These are phyloP conservation scores for Orbilia oligospora DNA, from an alignment of 2,329 filamentous ascomycete genomes.

Conservation along the genomic window DNA sequence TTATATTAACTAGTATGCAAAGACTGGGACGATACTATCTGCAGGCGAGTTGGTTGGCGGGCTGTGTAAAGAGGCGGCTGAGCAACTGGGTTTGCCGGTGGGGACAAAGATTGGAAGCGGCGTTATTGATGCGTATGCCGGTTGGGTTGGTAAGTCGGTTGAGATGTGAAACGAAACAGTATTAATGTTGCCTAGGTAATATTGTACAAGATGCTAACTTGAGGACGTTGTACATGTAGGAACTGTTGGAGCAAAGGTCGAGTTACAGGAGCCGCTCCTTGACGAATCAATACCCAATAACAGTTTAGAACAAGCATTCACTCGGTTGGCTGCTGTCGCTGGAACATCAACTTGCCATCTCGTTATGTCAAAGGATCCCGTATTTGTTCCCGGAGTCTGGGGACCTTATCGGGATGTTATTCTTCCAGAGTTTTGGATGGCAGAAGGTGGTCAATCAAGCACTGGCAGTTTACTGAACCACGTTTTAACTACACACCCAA, in stretches of 20 bases:
- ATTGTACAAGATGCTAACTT: not conserved
- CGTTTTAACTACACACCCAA: conserved; percentile 94
- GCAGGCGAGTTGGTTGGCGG: conserved; percentile 91
- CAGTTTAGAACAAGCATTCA: conserved; percentile 92
- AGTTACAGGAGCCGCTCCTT: conserved; percentile 78
- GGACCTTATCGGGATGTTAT: conserved; percentile 96
- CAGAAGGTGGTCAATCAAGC: conserved; percentile 95
- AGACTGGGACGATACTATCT: conserved; percentile 93
- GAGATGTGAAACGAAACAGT: not conserved
- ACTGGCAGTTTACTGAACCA: conserved; percentile 95
- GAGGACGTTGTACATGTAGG: conserved; percentile 67
- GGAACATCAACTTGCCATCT: conserved; percentile 98
- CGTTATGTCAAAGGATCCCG: conserved; percentile 91
- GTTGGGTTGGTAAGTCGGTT: conserved; percentile 79
- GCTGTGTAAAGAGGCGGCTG: conserved; percentile 84
- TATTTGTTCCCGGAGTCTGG: conserved; percentile 97
- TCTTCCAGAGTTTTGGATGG: conserved; percentile 93
- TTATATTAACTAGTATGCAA: conserved; percentile 61
- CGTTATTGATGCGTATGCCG: conserved; percentile 98
- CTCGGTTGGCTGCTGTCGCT: conserved; percentile 90
- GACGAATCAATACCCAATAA: conserved; percentile 80
- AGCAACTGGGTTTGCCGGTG: conserved; percentile 84
- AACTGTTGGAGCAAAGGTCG: conserved; percentile 96
- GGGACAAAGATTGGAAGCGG: conserved; percentile 95
- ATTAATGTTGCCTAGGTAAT: not conserved